These are phyloP conservation scores for Aspergillus kassunensis DNA, from an alignment of 495 filamentous ascomycete species.

Conservation along the genomic window DNA sequence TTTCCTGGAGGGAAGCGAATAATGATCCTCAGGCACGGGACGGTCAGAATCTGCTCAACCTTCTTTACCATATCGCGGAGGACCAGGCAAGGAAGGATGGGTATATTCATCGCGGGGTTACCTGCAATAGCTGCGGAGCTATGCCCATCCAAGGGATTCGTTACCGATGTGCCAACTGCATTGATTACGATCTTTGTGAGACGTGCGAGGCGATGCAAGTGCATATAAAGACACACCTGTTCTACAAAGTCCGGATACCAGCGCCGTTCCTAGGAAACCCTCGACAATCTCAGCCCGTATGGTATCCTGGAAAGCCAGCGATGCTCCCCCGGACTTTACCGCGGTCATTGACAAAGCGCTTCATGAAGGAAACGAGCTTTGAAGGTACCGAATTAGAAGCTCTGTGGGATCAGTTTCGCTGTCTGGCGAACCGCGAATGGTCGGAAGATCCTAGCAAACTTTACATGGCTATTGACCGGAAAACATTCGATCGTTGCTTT, in stretches of 20 bases:
- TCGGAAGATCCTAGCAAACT: constrained; percentile 74
- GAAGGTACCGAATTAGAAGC: constrained; percentile 84
- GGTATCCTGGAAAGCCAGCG: constrained; percentile 86
- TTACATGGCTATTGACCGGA: constrained; percentile 78
- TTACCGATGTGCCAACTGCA: constrained; percentile 88
- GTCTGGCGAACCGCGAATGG: constrained; percentile 83
- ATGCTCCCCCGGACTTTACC: constrained; percentile 61
- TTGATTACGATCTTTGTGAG: constrained; percentile 88
- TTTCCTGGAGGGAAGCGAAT: constrained; percentile 51
- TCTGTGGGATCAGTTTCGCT: constrained; percentile 94
- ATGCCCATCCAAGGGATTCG: constrained; percentile 87
- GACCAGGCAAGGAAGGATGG: constrained; percentile 78
- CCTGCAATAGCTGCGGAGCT: constrained; percentile 80
- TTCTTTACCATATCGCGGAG: constrained; percentile 76
- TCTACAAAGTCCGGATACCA: constrained; percentile 86
- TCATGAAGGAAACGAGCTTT: constrained; percentile 69
- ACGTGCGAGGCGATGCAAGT: constrained; percentile 79
- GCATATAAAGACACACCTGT: constrained; percentile 89
- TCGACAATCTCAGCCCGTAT: constrained; percentile 68
- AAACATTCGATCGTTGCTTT: constrained; percentile 86
- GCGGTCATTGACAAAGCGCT: constrained; percentile 55
- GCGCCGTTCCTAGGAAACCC: constrained; percentile 63
- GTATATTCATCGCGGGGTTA: constrained; percentile 91
- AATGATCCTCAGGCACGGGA: constrained; percentile 56
- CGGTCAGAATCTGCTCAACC: constrained; percentile 66